These are phyloP conservation scores for Blepharisma undulans DNA, from an alignment of 169 alveolate species.

Conservation along the genomic window DNA sequence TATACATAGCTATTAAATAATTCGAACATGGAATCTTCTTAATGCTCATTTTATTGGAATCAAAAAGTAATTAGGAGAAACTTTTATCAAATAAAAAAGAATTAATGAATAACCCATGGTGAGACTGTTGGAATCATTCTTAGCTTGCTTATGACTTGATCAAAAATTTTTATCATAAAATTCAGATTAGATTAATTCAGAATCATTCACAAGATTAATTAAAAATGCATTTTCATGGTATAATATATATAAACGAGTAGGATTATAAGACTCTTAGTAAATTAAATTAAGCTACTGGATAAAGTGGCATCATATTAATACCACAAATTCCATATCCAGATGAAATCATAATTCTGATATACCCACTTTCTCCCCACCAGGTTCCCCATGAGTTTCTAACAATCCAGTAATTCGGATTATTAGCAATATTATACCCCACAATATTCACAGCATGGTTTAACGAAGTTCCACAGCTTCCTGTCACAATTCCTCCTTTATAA, in stretches of 20 bases:
- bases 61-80: neutral
- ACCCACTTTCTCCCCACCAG: slow-evolving; percentile 77
- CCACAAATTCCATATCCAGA: slow-evolving; percentile 38
- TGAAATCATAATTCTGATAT: slow-evolving; percentile 41
- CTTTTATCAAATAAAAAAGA: neutral
- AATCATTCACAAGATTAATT: no score
- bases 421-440: slow-evolving; percentile 51
- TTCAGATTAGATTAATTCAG: no score
- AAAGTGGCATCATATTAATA: neutral
- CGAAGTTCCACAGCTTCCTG: slow-evolving; percentile 73
- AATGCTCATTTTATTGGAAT: neutral
- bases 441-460: slow-evolving; percentile 85
- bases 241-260: no score
- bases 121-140: neutral
- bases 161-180: no score
- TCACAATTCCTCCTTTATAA: slow-evolving; percentile 80
- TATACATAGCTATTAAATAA: neutral
- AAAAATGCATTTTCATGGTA: no score
- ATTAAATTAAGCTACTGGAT: slow-evolving; percentile 27
- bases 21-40: neutral
- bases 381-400: slow-evolving; percentile 80
- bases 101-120: no score
- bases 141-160: no score
- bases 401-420: slow-evolving; percentile 45
- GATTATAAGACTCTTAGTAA: no score